Conservation (phyloP, 2,329 filamentous ascomycete genomes). For the Xenoacremonium recifei region DNA sequence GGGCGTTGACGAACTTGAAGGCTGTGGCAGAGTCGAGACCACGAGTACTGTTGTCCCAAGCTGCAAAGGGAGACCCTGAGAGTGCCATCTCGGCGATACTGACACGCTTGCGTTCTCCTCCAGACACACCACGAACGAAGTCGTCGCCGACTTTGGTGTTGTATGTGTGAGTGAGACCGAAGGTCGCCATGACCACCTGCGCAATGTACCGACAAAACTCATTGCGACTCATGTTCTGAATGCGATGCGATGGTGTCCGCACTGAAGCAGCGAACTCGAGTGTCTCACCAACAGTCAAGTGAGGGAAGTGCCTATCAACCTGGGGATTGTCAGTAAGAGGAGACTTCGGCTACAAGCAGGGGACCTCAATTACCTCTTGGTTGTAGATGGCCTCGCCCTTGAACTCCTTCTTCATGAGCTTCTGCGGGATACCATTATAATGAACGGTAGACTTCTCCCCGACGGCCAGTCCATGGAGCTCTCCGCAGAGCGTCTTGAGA, state of each 20-base stretch:
- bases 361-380: constrained; percentile 52
- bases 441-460: constrained; percentile 52
- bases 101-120: constrained; percentile 75
- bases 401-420: constrained; percentile 57
- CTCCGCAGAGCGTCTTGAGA: constrained; percentile 60
- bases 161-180: constrained; percentile 70
- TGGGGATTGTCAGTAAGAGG: constrained; percentile 23
- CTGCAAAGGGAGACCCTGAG: constrained; percentile 52
- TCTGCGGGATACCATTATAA: constrained; percentile 60
- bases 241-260: constrained; percentile 63
- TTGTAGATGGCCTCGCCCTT: constrained; percentile 71
- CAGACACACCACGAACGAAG: constrained; percentile 68
- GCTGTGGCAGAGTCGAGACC: constrained; percentile 74
- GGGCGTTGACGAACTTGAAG: constrained; percentile 67
- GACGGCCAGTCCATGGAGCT: constrained; percentile 56
- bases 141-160: constrained; percentile 75
- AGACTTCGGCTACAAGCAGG: background rate
- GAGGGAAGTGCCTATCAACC: constrained; percentile 72
- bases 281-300: constrained; percentile 74
- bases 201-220: constrained; percentile 63
- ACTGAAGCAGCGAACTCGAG: constrained; percentile 70
- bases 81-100: constrained; percentile 77
- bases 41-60: constrained; percentile 72
- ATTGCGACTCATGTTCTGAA: constrained; percentile 59
- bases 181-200: constrained; percentile 67